phyloP scores from a whole-genome alignment of 192 early-diverging fungal species.

The Backusella morwellensis region DNA sequence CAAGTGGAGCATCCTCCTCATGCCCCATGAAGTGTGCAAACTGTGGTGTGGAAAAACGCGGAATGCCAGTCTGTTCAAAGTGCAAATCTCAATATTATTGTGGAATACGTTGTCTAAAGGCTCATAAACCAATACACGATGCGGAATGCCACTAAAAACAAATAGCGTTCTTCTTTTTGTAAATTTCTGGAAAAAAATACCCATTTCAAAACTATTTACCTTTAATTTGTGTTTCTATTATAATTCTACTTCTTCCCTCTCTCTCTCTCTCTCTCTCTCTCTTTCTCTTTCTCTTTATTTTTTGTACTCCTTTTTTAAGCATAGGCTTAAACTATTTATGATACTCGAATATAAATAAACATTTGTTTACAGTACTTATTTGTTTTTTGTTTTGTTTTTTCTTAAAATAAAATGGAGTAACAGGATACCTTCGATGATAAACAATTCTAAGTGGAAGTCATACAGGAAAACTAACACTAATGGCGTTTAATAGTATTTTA shows the following conservation, averaged over 20 bases:
- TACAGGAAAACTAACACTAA: neutral
- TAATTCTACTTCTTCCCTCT: neutral
- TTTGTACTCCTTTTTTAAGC: neutral
- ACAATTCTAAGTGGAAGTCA: neutral
- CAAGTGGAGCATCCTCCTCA: constrained; percentile 8
- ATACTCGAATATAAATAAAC: neutral
- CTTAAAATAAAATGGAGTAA: constrained; percentile 1
- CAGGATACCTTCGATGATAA: neutral
- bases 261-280: neutral
- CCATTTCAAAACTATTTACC: neutral
- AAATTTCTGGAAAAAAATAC: constrained; percentile 8
- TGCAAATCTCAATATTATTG: constrained; percentile 32
- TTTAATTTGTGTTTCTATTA: constrained; percentile 1
- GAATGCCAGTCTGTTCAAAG: constrained; percentile 33
- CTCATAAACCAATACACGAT: constrained; percentile 19
- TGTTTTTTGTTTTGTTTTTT: constrained; percentile 1
- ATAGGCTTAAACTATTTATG: neutral
- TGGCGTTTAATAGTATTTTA: neutral
- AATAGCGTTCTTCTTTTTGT: neutral
- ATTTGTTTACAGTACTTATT: constrained; percentile 4
- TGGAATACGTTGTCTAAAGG: constrained; percentile 19
- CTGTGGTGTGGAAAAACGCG: constrained; percentile 30
- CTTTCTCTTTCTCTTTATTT: neutral
- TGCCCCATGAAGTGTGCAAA: constrained; percentile 15
- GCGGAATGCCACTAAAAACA: constrained; percentile 10